Base-by-base conservation (phyloP, 148 eudicot genomes). In the Rhododendron kiyosumense region DNA sequence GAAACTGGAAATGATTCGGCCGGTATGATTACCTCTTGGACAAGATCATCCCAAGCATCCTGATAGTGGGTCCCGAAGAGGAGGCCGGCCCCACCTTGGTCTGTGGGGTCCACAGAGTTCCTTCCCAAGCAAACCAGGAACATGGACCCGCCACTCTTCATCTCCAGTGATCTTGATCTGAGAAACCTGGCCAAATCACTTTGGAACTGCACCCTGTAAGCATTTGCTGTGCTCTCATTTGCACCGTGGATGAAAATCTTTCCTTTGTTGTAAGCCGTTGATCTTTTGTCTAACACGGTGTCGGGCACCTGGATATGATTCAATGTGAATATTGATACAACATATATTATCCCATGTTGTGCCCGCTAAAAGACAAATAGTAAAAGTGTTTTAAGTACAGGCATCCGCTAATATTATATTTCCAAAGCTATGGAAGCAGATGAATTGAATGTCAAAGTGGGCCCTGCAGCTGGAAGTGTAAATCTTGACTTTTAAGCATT, bases 11-110 rank as follows among this genome's bases (percentile, higher is more conserved):
- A 77, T 77, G 84, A 77, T 83, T 49, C 22, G 34, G 34, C 34
- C 34, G 61, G 10, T 32, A 82, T 89, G 85, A 81, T 77, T 93
- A 96, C 99, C 99, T 96, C 94, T 71, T 86, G 94, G 88, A 96
- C 97, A 86, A 96, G 98, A 87, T 96, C 99, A 87, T 96, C 87
- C 99, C 99, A 96, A 7, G 99, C 98, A 91, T 96, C 99, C 87
- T 96, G 98, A 91, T 95, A 95, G 93, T 96, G 97, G 75, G 99
- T 95, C 63, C 98, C 99, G 80, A 96, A 96, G 82, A 96, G 94
- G 30, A 96, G 91, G 11, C 98, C 99, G 2, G 98, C 96, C 85
- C 99, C 99, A 79, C 98, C 99, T 88, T 96, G 99, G 89, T 95
- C 98, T 1, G 95, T 91, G 54, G 99, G 99, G 89, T 94, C 96